Evolutionary conservation across 2,329 filamentous ascomycete species (phyloP).

Genomic region (Penicillium frequentans): DNA sequence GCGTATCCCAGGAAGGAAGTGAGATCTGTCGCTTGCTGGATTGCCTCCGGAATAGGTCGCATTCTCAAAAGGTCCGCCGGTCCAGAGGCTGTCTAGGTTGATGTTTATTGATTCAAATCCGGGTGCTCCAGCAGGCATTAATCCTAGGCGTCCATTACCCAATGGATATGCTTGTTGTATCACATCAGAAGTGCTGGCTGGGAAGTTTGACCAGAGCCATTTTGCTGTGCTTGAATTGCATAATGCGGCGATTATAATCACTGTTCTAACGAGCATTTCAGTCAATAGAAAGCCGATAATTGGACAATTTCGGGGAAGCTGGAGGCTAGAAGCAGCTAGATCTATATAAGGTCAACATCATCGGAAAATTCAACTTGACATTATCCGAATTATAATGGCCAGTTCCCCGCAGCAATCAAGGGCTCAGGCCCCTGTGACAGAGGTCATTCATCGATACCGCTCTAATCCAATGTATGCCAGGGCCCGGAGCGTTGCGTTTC

Average conservation of each 20-base stretch:
- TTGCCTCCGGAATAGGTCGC: constrained; percentile 20
- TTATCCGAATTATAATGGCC: too few species aligned
- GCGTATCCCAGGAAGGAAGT: constrained; percentile 16
- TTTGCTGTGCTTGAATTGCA: not conserved
- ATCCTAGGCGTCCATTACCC: constrained; percentile 5
- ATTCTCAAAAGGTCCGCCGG: constrained; percentile 26
- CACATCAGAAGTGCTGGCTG: not conserved
- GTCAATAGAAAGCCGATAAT: not conserved
- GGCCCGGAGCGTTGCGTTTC: too few species aligned
- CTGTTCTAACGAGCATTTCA: not conserved
- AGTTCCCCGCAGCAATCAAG: not conserved
- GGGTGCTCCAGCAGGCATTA: constrained; percentile 4
- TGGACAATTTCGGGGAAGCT: not conserved
- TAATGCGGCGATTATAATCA: not conserved
- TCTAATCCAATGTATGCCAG: too few species aligned
- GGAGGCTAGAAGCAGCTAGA: not conserved
- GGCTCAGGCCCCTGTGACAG: not conserved
- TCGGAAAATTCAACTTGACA: not conserved
- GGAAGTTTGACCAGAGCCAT: constrained; percentile 7
- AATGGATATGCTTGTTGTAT: constrained; percentile 5
- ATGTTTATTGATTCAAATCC: constrained; percentile 14
- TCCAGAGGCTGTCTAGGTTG: constrained; percentile 29
- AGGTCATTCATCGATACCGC: too few species aligned
- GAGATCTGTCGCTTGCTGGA: constrained; percentile 14
- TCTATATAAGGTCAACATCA: not conserved